These are phyloP conservation scores for Sporothrix variecibatus DNA, from an alignment of 2,329 filamentous ascomycete genomes.

Conservation along the genomic window DNA sequence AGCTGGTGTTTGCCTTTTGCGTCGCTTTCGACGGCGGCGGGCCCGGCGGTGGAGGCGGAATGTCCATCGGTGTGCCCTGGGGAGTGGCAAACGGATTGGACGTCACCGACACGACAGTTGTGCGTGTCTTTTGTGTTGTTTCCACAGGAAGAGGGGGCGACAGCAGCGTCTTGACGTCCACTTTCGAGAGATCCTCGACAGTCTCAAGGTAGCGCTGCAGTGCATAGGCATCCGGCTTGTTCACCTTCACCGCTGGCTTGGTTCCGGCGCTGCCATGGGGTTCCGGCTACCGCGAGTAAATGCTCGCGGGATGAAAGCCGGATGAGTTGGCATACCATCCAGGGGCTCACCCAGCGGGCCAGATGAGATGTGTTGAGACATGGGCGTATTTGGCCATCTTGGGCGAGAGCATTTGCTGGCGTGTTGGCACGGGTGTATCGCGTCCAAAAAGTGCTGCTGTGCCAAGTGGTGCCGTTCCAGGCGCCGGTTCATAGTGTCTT, in stretches of 20 bases:
- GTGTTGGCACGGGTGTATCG: conserved; percentile 4
- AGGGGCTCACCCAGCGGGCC: not conserved
- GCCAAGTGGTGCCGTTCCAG: not conserved
- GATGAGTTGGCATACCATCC: conserved; percentile 49
- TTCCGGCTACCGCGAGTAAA: conserved; percentile 24
- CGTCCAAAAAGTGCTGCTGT: conserved; percentile 15
- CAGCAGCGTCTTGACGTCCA: conserved; percentile 31
- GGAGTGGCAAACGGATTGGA: conserved; percentile 1
- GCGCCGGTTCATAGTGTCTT: not conserved
- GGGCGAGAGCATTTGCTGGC: not conserved
- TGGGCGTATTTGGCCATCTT: conserved; percentile 8
- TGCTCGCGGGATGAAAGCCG: conserved; percentile 48
- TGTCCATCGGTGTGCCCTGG: not conserved
- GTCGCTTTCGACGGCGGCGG: not conserved
- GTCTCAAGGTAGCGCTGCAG: conserved; percentile 43
- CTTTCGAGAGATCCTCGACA: conserved; percentile 33
- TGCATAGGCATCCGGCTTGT: conserved; percentile 39
- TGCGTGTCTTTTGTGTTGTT: not conserved
- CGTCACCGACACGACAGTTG: not conserved
- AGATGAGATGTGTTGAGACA: not conserved
- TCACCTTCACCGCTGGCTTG: not conserved
- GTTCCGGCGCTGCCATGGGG: not conserved
- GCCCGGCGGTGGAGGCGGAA: conserved; percentile 34
- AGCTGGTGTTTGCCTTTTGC: not conserved
- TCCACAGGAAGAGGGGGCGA: conserved; percentile 21